A percentile compares a stretch with the other conserved stretches of the same genome.
These are phyloP conservation scores for Ampelocalamus luodianensis DNA, from an alignment of 176 grass and related monocot genomes.

Conservation along the genomic window DNA sequence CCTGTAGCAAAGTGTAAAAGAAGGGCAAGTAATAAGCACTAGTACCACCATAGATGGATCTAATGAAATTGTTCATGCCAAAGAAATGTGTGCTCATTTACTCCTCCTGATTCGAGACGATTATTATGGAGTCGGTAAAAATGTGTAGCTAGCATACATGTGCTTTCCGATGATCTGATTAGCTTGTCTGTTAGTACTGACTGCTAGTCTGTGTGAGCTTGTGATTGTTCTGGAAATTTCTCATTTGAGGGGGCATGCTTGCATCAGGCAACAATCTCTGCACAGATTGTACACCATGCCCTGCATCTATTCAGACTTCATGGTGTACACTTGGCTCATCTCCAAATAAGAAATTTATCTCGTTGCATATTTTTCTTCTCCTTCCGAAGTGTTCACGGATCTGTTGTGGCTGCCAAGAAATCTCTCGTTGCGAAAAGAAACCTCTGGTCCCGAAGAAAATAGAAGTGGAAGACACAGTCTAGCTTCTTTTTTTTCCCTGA, in stretches of 20 bases:
- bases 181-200: background rate
- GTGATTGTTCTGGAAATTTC: slow-evolving; percentile 3
- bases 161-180: background rate
- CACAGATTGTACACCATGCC: background rate
- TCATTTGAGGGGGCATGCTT: background rate
- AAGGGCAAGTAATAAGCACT: slow-evolving; percentile 23
- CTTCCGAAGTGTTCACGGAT: background rate
- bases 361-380: background rate
- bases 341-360: background rate
- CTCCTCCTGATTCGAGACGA: background rate
- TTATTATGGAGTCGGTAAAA: background rate
- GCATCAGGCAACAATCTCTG: slow-evolving; percentile 15
- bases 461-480: background rate
- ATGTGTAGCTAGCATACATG: background rate
- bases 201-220: background rate
- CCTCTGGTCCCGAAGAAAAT: background rate
- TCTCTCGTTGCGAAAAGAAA: no score
- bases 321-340: background rate
- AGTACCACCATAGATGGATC: slow-evolving; percentile 8
- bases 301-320: no score
- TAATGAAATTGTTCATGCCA: background rate
- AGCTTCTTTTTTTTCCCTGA: no score
- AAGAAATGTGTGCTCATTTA: background rate
- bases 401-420: background rate
- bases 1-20: slow-evolving; percentile 12